Conservation (phyloP, 2,329 filamentous ascomycete species). For the Tolypocladium cylindrosporum region DNA sequence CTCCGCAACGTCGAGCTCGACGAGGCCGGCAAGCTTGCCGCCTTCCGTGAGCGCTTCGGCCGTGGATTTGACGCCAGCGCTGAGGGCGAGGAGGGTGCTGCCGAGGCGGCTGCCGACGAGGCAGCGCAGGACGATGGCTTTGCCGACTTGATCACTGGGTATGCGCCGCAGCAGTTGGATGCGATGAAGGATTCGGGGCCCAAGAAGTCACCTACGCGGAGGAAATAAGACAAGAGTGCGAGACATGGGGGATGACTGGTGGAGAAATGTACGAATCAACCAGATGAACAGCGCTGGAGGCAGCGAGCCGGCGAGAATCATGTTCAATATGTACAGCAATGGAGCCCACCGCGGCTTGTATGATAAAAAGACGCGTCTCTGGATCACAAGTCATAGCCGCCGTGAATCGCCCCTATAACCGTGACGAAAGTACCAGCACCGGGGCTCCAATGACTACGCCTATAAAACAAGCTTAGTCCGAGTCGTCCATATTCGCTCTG, state of each 20-base stretch:
- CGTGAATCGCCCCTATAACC: background rate
- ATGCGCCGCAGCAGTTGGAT: conserved; percentile 28
- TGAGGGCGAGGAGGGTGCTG: conserved; percentile 16
- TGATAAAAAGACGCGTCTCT: conserved; percentile 21
- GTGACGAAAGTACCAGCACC: background rate
- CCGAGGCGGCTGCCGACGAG: conserved; percentile 17
- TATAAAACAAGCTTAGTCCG: conserved; percentile 32
- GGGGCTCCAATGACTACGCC: background rate
- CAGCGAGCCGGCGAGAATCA: conserved; percentile 1
- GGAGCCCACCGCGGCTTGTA: conserved; percentile 21
- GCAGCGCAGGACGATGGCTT: conserved; percentile 20
- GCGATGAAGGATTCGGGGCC: conserved; percentile 24
- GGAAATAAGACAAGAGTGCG: conserved; percentile 24
- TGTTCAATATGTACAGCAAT: conserved; percentile 24
- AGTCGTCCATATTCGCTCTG: conserved; percentile 49
- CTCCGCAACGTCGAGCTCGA: conserved; percentile 87
- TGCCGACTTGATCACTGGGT: conserved; percentile 42
- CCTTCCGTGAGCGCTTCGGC: conserved; percentile 79
- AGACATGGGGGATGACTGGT: background rate
- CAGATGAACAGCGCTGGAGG: conserved; percentile 3
- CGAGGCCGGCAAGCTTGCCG: conserved; percentile 80
- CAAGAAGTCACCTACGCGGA: conserved; percentile 36
- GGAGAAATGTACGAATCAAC: background rate
- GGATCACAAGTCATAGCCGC: conserved; percentile 5
- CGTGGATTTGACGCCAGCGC: conserved; percentile 62